These are phyloP conservation scores for Smittium culicis DNA, from an alignment of 371 early-diverging fungal species.

Conservation along the genomic window DNA sequence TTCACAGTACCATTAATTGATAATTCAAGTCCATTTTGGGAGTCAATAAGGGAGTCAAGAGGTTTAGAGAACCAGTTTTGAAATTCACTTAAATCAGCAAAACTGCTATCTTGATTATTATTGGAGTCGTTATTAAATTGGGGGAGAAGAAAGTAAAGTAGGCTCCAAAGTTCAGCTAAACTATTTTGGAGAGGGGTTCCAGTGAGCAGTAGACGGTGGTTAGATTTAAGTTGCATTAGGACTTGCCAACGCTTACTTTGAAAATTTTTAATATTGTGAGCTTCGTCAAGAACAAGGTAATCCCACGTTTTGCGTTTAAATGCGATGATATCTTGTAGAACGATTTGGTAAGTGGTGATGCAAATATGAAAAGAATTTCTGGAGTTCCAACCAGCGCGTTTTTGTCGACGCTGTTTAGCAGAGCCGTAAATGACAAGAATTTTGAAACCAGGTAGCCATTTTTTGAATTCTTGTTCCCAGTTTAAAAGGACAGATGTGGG, in stretches of 20 bases:
- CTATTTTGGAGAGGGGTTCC: conserved; percentile 96
- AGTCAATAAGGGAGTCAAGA: conserved; percentile 59
- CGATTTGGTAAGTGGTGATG: conserved; percentile 71
- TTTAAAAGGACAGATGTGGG: conserved; percentile 87
- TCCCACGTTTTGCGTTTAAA: conserved; percentile 56
- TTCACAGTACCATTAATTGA: conserved; percentile 15
- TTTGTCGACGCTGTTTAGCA: conserved; percentile 50
- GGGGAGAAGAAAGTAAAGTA: conserved; percentile 89
- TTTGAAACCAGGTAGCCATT: conserved; percentile 80
- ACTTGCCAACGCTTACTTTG: conserved; percentile 87
- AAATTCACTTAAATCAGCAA: conserved; percentile 70
- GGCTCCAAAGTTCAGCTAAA: conserved; percentile 83
- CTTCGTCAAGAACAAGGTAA: conserved; percentile 86
- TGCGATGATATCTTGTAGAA: conserved; percentile 36
- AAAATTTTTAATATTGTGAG: conserved; percentile 92
- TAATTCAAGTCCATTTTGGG: conserved; percentile 20
- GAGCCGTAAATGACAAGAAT: conserved; percentile 71
- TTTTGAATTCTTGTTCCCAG: conserved; percentile 90
- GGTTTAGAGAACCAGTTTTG: conserved; percentile 82
- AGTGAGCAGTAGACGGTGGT: conserved; percentile 67
- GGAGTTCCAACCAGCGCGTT: conserved; percentile 57
- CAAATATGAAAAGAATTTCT: conserved; percentile 67
- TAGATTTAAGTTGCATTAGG: conserved; percentile 65
- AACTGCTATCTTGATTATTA: conserved; percentile 18
- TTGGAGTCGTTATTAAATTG: conserved; percentile 15